phyloP scores from a whole-genome alignment of 495 filamentous ascomycete species.

The Neurospora pannonica region DNA sequence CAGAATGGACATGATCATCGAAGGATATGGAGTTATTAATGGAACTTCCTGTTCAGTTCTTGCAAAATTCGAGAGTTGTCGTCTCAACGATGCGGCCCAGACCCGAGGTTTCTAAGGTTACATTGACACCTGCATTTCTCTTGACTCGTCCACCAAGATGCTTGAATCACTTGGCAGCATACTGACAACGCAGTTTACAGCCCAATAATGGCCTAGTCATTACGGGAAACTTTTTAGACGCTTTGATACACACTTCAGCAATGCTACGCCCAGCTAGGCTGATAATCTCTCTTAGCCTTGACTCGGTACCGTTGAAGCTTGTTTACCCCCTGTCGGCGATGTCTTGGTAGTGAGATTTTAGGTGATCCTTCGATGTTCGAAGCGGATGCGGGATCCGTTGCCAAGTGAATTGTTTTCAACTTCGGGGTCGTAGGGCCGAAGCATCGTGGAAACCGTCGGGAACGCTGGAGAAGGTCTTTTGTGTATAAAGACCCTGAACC shows the following conservation, averaged over 20 bases:
- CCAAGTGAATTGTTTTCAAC: neutral
- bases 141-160: neutral
- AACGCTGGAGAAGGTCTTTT: neutral
- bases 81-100: neutral
- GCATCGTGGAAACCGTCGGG: neutral
- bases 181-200: neutral
- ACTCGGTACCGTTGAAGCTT: neutral
- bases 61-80: neutral
- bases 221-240: neutral
- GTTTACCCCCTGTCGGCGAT: neutral
- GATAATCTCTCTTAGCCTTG: neutral
- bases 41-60: neutral
- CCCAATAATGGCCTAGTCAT: neutral
- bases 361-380: neutral
- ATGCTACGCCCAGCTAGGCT: neutral
- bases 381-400: neutral
- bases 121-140: neutral
- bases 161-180: neutral
- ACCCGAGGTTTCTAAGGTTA: neutral
- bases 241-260: neutral
- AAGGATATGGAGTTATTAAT: neutral
- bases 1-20: neutral
- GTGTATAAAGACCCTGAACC: neutral
- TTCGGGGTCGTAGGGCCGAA: neutral
- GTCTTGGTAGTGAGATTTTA: neutral